Conservation (phyloP, 345 rosid species). For the Bruguiera gymnorhiza region DNA sequence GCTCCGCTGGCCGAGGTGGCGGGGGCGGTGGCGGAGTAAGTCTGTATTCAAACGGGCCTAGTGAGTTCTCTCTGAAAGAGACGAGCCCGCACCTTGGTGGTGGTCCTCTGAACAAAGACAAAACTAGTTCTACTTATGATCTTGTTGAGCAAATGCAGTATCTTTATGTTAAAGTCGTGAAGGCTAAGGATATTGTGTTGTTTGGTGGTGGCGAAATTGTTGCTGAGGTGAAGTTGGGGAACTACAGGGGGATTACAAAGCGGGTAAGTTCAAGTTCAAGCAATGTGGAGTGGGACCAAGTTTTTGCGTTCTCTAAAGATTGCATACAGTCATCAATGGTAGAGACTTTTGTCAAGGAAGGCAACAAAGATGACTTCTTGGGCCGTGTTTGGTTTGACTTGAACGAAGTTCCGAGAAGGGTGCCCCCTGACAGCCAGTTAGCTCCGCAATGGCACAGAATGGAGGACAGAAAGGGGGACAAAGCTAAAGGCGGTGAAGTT, state of each 20-base stretch:
- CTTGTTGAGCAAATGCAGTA: constrained; percentile 82
- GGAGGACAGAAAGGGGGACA: constrained; percentile 55
- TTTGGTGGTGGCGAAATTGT: constrained; percentile 50
- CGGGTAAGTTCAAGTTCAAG: constrained; percentile 35
- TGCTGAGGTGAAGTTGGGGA: constrained; percentile 64
- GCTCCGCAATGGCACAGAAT: constrained; percentile 74
- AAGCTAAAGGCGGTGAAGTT: constrained; percentile 44
- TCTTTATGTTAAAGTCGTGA: constrained; percentile 61
- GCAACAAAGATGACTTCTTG: constrained; percentile 50
- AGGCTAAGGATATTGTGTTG: constrained; percentile 39
- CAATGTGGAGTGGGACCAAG: constrained; percentile 58
- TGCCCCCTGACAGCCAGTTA: constrained; percentile 70
- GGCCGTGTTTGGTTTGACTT: constrained; percentile 69
- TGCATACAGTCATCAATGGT: constrained; percentile 68
- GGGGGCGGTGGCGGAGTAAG: constrained; percentile 15
- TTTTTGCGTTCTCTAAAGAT: constrained; percentile 74
- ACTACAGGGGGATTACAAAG: constrained; percentile 62
- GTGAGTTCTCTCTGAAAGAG: constrained; percentile 63
- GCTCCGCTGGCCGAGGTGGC: constrained; percentile 17
- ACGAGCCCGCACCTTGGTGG: constrained; percentile 74
- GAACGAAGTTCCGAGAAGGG: constrained; percentile 58
- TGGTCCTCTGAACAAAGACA: constrained; percentile 49
- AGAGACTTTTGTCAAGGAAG: constrained; percentile 61
- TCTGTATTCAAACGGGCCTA: constrained; percentile 31
- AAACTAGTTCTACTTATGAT: constrained; percentile 66